A percentile compares a stretch with the other conserved stretches of the same genome.
phyloP scores from a whole-genome alignment of 2,329 filamentous ascomycete genomes.

The Fusarium sp. region DNA sequence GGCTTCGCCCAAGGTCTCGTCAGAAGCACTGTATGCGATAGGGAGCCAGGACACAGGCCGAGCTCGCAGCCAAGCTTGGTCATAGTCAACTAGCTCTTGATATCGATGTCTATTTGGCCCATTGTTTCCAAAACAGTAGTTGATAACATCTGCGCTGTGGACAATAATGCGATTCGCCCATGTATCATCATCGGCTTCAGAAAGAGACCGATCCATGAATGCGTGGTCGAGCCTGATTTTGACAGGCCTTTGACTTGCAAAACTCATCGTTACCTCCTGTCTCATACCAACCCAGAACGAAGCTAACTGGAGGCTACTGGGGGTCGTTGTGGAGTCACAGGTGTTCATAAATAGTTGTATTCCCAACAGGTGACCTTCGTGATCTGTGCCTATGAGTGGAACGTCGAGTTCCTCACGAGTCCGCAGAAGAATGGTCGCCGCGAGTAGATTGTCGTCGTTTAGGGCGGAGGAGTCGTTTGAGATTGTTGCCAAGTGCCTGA shows the following conservation, averaged over 20 bases:
- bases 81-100: conserved; percentile 55
- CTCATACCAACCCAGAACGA: conserved; percentile 67
- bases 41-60: conserved; percentile 63
- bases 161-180: conserved; percentile 71
- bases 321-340: conserved; percentile 46
- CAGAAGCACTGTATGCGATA: conserved; percentile 56
- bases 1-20: conserved; percentile 46
- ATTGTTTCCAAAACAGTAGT: conserved; percentile 66
- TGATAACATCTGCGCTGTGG: conserved; percentile 70
- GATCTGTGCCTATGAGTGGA: conserved; percentile 51
- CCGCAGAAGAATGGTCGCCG: conserved; percentile 65
- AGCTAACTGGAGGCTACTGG: conserved; percentile 54
- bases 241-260: conserved; percentile 56
- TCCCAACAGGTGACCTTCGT: conserved; percentile 57
- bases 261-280: conserved; percentile 67
- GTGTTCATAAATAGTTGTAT: conserved; percentile 59
- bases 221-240: conserved; percentile 60
- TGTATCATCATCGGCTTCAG: conserved; percentile 58
- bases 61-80: conserved; percentile 55
- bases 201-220: conserved; percentile 61
- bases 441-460: conserved; percentile 62
- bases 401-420: conserved; percentile 65
- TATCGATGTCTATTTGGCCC: conserved; percentile 48
- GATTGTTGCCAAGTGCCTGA: conserved; percentile 59
- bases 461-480: conserved; percentile 51